Percentiles rank a stretch among this genome's conserved stretches.
These are phyloP conservation scores for Coprinellus aureogranulatus DNA, from an alignment of 768 basidiomycete genomes.

Conservation along the genomic window DNA sequence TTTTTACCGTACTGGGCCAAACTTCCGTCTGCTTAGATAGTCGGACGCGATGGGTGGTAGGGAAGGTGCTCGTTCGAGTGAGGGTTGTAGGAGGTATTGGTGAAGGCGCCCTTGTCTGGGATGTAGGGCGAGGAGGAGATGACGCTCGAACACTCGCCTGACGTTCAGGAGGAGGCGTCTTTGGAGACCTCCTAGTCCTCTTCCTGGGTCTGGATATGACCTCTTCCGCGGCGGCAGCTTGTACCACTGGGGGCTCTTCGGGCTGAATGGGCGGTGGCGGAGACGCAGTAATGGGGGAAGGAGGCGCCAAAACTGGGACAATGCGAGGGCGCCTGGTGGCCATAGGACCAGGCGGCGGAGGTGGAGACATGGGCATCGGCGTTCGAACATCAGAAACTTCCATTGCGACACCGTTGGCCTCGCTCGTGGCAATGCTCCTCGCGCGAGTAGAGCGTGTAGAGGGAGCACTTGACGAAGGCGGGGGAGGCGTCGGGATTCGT, in stretches of 20 bases:
- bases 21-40: too few relatives aligned
- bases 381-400: background rate
- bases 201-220: background rate
- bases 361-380: background rate
- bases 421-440: background rate
- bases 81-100: background rate
- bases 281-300: too few relatives aligned
- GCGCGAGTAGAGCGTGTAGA: background rate
- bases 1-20: too few relatives aligned
- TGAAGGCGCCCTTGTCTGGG: too few relatives aligned
- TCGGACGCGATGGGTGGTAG: slow-evolving; percentile 5
- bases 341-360: background rate
- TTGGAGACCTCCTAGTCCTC: background rate
- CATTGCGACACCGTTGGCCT: background rate
- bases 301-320: too few relatives aligned
- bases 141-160: too few relatives aligned
- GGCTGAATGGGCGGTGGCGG: too few relatives aligned
- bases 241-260: background rate
- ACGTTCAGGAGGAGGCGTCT: too few relatives aligned
- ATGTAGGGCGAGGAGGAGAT: too few relatives aligned
- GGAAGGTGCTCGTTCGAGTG: background rate
- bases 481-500: background rate
- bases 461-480: background rate
- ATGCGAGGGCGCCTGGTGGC: background rate
- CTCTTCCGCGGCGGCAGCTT: background rate